Base-by-base conservation (phyloP, 179 eudicot genomes). In the Spergularia azorica region DNA sequence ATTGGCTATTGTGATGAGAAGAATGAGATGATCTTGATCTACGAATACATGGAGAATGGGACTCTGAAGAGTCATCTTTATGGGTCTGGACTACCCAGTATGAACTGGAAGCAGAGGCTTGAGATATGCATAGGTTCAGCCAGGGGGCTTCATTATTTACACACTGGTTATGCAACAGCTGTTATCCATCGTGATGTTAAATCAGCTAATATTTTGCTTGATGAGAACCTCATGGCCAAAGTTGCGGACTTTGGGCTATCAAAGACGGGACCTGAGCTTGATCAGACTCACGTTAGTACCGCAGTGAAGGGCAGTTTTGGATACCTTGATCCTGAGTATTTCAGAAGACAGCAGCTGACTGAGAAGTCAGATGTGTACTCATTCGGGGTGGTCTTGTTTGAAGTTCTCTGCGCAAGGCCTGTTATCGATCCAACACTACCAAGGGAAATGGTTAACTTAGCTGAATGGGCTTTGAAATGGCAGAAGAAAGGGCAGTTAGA, bases 131-230 rank as follows among this genome's bases (percentile, higher is more conserved):
- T 80, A 9, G 83, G 83, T 13, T 80, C 83, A 6, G 83, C 83
- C 59, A 58, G 77, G 38, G 83, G 83, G 18, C 80, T 80, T 56
- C 67, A 80, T 63, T 80, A 80, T 48, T 65, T 76, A 26, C 83
- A 80, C 15, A 51, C 79, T 16, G 80, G 80, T 18, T 59, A 79
- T 7, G 76, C 79, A 46, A 73, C 76, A 38, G 69, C 76, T 15
- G 74, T 80, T 20, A 80, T 80, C 52, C 83, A 80, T 55, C 83
- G 83, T 8, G 83, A 80, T 71, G 83, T 80, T 43, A 80, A 80
- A 70, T 76, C 83, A 2, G 79, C 83, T 62, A 80, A 80, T 55
- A 80, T 80, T 62, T 67, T n/a, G n/a, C n/a, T n/a, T n/a, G n/a
- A n/a, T n/a, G n/a, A n/a, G n/a, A n/a, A n/a, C n/a, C n/a, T n/a